These are phyloP conservation scores for Corinectria fuckeliana DNA, from an alignment of 2,329 filamentous ascomycete genomes.

Conservation along the genomic window DNA sequence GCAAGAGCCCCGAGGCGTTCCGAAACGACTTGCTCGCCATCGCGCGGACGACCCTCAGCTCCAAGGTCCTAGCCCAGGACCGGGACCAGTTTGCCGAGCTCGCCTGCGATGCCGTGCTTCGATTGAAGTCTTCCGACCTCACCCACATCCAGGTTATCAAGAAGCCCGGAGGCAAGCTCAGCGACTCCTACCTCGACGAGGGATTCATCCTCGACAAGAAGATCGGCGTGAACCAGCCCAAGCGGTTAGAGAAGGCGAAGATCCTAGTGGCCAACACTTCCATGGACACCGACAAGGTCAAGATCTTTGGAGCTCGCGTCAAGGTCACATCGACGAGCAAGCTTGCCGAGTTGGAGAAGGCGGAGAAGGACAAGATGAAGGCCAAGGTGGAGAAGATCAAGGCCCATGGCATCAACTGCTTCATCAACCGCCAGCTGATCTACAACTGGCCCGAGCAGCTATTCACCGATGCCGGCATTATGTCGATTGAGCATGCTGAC, in stretches of 20 bases:
- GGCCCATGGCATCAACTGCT: slow-evolving; percentile 98
- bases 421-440: slow-evolving; percentile 98
- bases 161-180: slow-evolving; percentile 97
- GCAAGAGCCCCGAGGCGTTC: slow-evolving; percentile 82
- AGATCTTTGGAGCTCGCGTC: slow-evolving; percentile 97
- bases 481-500: slow-evolving; percentile 98
- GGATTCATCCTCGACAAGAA: slow-evolving; percentile 99
- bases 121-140: slow-evolving; percentile 89
- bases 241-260: slow-evolving; percentile 96
- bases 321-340: slow-evolving; percentile 97
- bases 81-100: slow-evolving; percentile 89
- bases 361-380: slow-evolving; percentile 99
- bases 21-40: slow-evolving; percentile 89
- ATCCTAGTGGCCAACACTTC: slow-evolving; percentile 97
- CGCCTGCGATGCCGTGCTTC: slow-evolving; percentile 88
- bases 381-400: slow-evolving; percentile 99
- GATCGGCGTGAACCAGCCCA: slow-evolving; percentile 98
- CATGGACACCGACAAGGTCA: slow-evolving; percentile 99
- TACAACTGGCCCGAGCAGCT: slow-evolving; percentile 99
- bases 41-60: slow-evolving; percentile 93
- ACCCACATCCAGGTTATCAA: slow-evolving; percentile 99
- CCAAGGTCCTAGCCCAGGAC: slow-evolving; percentile 95
- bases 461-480: slow-evolving; percentile 96
- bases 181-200: slow-evolving; percentile 96
- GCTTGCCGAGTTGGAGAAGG: slow-evolving; percentile 97